Base-by-base conservation (phyloP, 495 filamentous ascomycete genomes). In the Hypoxylon subgilvum region DNA sequence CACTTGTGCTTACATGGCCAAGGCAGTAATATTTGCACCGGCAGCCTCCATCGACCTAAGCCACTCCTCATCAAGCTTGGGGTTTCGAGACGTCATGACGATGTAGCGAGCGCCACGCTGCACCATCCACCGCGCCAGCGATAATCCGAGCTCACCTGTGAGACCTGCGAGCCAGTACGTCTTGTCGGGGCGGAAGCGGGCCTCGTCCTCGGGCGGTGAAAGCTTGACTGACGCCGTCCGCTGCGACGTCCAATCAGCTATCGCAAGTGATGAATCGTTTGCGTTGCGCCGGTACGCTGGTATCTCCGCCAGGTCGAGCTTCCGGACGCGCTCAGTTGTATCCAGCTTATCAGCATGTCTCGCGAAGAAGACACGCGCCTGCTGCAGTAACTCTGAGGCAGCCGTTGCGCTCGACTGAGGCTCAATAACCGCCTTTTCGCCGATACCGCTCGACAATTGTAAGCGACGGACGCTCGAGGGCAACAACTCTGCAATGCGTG, bases 161-260 rank as follows among this genome's bases (percentile, higher is more conserved):
- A 82, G 59, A 8, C 81, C 81, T 19, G 80, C 63, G 0, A 84
- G 65, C 52, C 72, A 66, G 47, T 84, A 84, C 1, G 79, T 77
- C 46, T 69, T 74, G 52, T 77, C 65, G 5, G 51, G 14, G 6
- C 31, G 35, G 57, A 74, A 73, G 2, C 23, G 35, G 17, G 21
- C 36, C 12, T 22, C 19, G 22, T 41, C 31, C 27, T 52, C 45
- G 16, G 30, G 49, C 1, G 49, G 49, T 10, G 39, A 32, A 3
- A 52, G 28, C 25, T 52, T 52, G 36, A 41, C 39, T 6, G 49
- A 35, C 23, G 49, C 36, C 14, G 19, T 17, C 36, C 42, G 4
- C 25, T 43, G 35, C 12, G 28, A 41, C 7, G 27, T 41, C 39
- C 36, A 52, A 25, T 27, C 8, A 27, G 23, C 23, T 27, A 27